These are phyloP conservation scores for Lipomyces sp. DNA, from an alignment of 805 yeast species.

Conservation along the genomic window DNA sequence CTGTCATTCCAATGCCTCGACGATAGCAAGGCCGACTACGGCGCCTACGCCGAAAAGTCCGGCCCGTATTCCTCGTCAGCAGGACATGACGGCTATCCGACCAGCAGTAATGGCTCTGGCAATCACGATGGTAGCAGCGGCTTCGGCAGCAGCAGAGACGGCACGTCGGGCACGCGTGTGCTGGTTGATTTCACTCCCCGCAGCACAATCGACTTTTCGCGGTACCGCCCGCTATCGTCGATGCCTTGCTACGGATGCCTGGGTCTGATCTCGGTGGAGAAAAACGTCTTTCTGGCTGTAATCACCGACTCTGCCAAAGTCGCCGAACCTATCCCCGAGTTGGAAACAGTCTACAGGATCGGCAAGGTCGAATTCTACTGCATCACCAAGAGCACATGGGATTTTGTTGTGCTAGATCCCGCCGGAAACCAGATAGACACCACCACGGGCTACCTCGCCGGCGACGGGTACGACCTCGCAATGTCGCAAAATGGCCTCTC, in stretches of 20 bases:
- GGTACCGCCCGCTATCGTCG: slow-evolving; percentile 41
- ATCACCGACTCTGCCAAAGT: slow-evolving; percentile 74
- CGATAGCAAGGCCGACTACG: slow-evolving; percentile 12
- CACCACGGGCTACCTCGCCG: slow-evolving; percentile 33
- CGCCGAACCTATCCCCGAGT: slow-evolving; percentile 69
- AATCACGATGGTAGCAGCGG: not conserved
- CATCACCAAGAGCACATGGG: slow-evolving; percentile 71
- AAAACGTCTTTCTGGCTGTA: slow-evolving; percentile 68
- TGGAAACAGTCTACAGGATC: slow-evolving; percentile 76
- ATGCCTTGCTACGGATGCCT: slow-evolving; percentile 53
- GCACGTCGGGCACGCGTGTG: slow-evolving; percentile 28
- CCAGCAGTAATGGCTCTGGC: not conserved
- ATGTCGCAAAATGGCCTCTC: slow-evolving; percentile 28
- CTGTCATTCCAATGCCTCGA: slow-evolving; percentile 47
- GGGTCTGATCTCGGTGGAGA: slow-evolving; percentile 71
- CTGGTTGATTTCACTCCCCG: slow-evolving; percentile 48
- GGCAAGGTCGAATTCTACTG: slow-evolving; percentile 84
- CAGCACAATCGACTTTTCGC: slow-evolving; percentile 40
- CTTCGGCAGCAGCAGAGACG: not conserved
- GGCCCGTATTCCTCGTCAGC: not conserved
- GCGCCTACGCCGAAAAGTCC: slow-evolving; percentile 4
- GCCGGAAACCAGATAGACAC: slow-evolving; percentile 61
- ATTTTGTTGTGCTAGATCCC: slow-evolving; percentile 63
- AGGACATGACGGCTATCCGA: too few relatives aligned
- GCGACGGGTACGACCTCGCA: slow-evolving; percentile 25